A percentile compares a stretch with the other conserved stretches of the same genome.
phyloP scores from a whole-genome alignment of 1,284 basidiomycete species.

The Pseudozyma thailandica region DNA sequence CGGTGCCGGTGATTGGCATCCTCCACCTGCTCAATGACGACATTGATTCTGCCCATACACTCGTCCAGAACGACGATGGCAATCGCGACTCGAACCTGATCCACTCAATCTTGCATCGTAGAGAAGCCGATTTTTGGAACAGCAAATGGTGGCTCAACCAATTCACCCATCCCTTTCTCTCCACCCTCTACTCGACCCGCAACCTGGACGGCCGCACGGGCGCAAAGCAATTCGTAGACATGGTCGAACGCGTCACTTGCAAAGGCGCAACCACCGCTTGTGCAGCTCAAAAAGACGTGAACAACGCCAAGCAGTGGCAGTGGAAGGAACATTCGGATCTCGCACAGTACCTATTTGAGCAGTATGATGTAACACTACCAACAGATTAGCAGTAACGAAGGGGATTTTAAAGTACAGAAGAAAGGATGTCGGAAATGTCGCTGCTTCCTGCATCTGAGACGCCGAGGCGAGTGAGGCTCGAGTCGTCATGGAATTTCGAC shows the following conservation, averaged over 20 bases:
- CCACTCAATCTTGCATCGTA: constrained; percentile 52
- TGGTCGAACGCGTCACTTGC: constrained; percentile 34
- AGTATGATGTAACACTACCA: constrained; percentile 13
- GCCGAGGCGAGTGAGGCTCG: constrained; percentile 40
- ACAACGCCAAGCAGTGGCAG: constrained; percentile 36
- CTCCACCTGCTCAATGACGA: constrained; percentile 58
- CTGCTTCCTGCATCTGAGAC: constrained; percentile 44
- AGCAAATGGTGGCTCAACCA: constrained; percentile 55
- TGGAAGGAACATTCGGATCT: constrained; percentile 29
- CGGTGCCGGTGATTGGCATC: constrained; percentile 21
- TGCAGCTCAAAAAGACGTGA: constrained; percentile 38
- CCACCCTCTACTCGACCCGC: constrained; percentile 14
- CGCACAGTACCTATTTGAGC: constrained; percentile 16
- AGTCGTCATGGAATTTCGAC: constrained; percentile 65
- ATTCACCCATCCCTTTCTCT: constrained; percentile 36
- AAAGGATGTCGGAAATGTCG: constrained; percentile 63
- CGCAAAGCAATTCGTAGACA: constrained; percentile 50
- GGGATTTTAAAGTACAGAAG: background rate
- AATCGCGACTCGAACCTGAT: constrained; percentile 38
- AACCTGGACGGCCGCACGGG: constrained; percentile 16
- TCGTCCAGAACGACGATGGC: constrained; percentile 50
- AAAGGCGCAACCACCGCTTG: constrained; percentile 46
- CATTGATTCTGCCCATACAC: constrained; percentile 38
- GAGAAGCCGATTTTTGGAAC: constrained; percentile 58
- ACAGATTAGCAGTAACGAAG: background rate